Base-by-base conservation (phyloP, 805 yeast species). In the Scheffersomyces coipomensis region DNA sequence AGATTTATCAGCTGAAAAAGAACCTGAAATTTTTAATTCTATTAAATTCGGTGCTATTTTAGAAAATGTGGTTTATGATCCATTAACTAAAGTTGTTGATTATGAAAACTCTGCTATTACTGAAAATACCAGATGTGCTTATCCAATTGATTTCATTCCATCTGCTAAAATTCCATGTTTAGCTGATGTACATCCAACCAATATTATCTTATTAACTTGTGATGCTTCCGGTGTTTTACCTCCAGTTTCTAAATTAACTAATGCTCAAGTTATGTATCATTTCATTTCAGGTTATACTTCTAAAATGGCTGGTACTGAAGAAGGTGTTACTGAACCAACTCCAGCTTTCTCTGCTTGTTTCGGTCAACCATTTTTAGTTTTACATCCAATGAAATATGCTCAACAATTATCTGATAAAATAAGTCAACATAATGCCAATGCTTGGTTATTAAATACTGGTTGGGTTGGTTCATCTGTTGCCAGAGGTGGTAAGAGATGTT, bases 301-400 rank as follows among this genome's bases (percentile, higher is more conserved):
- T 40, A 91, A 93, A 81, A 91, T 91, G 96, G 97, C 99, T 46
- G 98, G 98, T 66, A 91, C 99, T 38, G 99, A 91, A 73, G 95
- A 88, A 66, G 99, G 99, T 69, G 88, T 91, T 51, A 90, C 97
- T 47, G 97, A 91, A 73, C 98, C 99, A 46, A 89, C 87, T 68
- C 96, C 97, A 41, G 88, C 97, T 15, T 91, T 91, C 81, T 87
- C 96, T 46, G 96, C 99, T 39, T 91, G 99, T 76, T 91, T 90
- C 66, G 99, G 98, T 62, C 98, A 91, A 76, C 99, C 99, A 49
- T 91, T 91, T 85, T 76, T 91, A 71, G 97, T 91, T 25, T 76
- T 91, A 66, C 99, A 91, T 71, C 99, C 99, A 66, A 91, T 91
- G 90, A 85, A 83, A 68, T 91, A 91, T 68, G 98, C 98, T 33